phyloP scores from a whole-genome alignment of 495 filamentous ascomycete genomes.

The Trichoderma parareesei region DNA sequence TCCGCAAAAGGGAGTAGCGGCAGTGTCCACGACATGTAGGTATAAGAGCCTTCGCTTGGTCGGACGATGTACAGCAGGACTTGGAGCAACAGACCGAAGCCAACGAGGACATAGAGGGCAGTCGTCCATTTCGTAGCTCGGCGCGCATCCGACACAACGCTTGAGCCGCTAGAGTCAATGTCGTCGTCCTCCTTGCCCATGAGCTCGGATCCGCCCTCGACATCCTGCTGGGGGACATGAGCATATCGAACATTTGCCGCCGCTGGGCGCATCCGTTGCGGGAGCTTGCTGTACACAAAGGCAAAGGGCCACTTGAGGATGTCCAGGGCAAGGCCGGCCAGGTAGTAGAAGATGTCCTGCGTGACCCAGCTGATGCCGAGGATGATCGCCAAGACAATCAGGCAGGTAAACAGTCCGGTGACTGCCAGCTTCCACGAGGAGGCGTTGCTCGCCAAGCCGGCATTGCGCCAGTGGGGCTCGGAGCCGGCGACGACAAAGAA shows the following conservation, averaged over 20 bases:
- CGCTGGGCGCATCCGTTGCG: not conserved
- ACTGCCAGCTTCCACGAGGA: not conserved
- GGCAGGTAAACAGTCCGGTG: not conserved
- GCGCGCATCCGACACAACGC: not conserved
- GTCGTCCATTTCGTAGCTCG: not conserved
- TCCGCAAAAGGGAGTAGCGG: constrained; percentile 3
- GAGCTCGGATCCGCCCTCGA: constrained; percentile 2
- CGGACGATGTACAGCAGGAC: not conserved
- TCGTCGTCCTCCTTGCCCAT: constrained; percentile 8
- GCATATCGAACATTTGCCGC: not conserved
- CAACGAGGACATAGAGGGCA: not conserved
- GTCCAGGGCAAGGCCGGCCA: not conserved
- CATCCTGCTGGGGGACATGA: constrained; percentile 6
- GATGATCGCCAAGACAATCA: constrained; percentile 1
- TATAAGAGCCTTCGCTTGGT: constrained; percentile 1
- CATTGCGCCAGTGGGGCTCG: constrained; percentile 10
- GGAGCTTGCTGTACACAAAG: not conserved
- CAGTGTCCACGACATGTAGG: constrained; percentile 10
- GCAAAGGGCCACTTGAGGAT: constrained; percentile 5
- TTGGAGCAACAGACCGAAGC: not conserved
- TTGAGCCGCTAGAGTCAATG: not conserved
- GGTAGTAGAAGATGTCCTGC: constrained; percentile 3
- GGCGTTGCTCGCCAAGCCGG: constrained; percentile 4
- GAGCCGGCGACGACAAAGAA: constrained; percentile 9
- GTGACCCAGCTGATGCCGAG: not conserved